Percentiles rank a stretch among this genome's conserved stretches.
These are phyloP conservation scores for Corylus avellana DNA, from an alignment of 306 rosid genomes.

Conservation along the genomic window DNA sequence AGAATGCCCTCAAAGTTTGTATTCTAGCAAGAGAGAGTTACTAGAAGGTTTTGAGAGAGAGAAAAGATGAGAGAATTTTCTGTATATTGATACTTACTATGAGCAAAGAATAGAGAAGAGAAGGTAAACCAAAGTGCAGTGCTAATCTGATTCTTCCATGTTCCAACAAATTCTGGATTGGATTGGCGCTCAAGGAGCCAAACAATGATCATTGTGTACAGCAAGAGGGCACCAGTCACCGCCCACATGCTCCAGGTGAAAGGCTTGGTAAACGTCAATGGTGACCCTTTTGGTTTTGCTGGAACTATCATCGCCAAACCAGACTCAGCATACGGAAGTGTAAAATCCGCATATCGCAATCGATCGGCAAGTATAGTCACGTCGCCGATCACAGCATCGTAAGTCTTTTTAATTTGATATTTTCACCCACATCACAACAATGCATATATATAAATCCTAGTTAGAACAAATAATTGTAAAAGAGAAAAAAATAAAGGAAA, in stretches of 20 bases:
- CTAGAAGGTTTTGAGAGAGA: too few relatives aligned
- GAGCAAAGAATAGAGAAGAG: slow-evolving; percentile 73
- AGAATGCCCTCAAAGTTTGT: too few relatives aligned
- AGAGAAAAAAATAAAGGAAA: background rate
- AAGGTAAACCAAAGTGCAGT: slow-evolving; percentile 62
- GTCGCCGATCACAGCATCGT: slow-evolving; percentile 38
- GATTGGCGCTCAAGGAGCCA: slow-evolving; percentile 58
- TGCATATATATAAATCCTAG: too few relatives aligned
- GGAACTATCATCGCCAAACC: slow-evolving; percentile 30
- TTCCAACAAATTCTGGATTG: slow-evolving; percentile 60
- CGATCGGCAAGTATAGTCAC: slow-evolving; percentile 28
- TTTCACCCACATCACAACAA: background rate
- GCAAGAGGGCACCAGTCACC: slow-evolving; percentile 34
- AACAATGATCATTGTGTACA: slow-evolving; percentile 56
- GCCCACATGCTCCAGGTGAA: slow-evolving; percentile 26
- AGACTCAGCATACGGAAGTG: slow-evolving; percentile 34
- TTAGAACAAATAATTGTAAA: background rate
- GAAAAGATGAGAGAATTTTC: too few relatives aligned
- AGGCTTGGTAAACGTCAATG: slow-evolving; percentile 36
- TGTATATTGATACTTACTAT: slow-evolving; percentile 34
- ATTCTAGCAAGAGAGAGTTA: too few relatives aligned
- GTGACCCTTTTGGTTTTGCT: background rate
- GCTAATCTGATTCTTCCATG: slow-evolving; percentile 51
- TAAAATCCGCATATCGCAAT: slow-evolving; percentile 24
- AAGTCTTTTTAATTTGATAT: slow-evolving; percentile 16